phyloP scores from a whole-genome alignment of 139 green algal genomes.

The Zygnema circumcarinatum region DNA sequence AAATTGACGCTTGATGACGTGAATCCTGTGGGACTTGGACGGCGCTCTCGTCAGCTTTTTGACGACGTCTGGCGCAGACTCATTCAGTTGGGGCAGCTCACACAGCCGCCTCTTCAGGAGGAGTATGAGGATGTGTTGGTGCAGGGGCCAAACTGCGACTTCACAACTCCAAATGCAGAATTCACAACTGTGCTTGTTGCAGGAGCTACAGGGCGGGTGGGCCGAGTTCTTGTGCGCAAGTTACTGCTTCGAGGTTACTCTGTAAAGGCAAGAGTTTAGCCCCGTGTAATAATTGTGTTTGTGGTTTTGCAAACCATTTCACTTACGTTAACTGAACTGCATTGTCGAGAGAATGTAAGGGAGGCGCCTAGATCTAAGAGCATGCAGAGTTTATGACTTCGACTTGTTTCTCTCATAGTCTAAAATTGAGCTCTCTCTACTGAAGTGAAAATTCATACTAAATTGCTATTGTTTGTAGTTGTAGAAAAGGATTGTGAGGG shows the following conservation, averaged over 20 bases:
- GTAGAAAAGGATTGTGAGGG: too few species aligned
- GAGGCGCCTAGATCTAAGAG: too few species aligned
- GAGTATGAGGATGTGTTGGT: conserved; percentile 32
- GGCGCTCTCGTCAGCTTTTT: conserved; percentile 54
- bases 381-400: too few species aligned
- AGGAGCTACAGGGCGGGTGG: conserved; percentile 90
- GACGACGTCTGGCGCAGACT: conserved; percentile 59
- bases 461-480: too few species aligned
- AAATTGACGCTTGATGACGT: conserved; percentile 54
- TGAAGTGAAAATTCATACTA: too few species aligned
- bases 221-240: conserved; percentile 91
- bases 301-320: too few species aligned
- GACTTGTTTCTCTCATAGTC: too few species aligned
- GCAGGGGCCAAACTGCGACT: conserved; percentile 64
- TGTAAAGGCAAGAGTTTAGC: conserved; percentile 62
- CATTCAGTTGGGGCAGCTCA: conserved; percentile 54
- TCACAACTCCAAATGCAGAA: conserved; percentile 73
- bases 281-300: too few species aligned
- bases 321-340: too few species aligned
- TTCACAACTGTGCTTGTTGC: conserved; percentile 93
- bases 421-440: too few species aligned
- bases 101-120: conserved; percentile 3
- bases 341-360: too few species aligned
- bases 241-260: conserved; percentile 94
- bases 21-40: conserved; percentile 52